Base-by-base conservation (phyloP, 2,329 filamentous ascomycete species). In the Aspergillus felis region DNA sequence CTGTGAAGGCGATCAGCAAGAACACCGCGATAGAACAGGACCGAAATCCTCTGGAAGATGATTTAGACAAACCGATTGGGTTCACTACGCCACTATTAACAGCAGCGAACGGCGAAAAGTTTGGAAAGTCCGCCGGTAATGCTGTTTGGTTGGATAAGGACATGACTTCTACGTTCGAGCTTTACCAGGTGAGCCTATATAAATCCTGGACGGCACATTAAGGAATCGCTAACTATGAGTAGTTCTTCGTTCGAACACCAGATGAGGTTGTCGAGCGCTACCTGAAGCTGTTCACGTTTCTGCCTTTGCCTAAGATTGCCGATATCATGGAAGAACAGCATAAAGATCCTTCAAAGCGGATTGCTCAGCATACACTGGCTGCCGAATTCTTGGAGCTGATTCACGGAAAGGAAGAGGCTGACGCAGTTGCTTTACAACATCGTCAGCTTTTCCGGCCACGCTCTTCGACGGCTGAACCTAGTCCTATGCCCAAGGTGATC, bases 41-140 rank as follows among this genome's bases (percentile, higher is more conserved):
- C 2, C 73, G 73, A 7, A 64, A 73, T 22, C 64, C 67, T 22
- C 67, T 78, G 25, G 70, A 71, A 12, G 64, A 70, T 6, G 73
- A 78, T 17, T 14, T 76, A 20, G 69, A 74, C 29, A 70, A 73
- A 17, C 91, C 92, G 0, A 84, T 93, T 60, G 94, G 94, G 7
- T 88, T 99, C 64, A 97, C 94, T 0, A 91, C 93, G 0, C 94
- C 94, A 0, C 83, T 99, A 1, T 79, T 99, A 41, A 96, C 92
- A 0, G 92, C 93, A 53, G 81, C 90, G 1, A 84, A 89, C 0
- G 94, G 94, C 20, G 86, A 85, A 70, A 99, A 99, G 74, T 92
- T 97, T 66, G 94, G 94, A 53, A 99, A 99, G 78, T 95, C 88
- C 61, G 89, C 91, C 1, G 93, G 92, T 27, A 97, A 97, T 72